Base-by-base conservation (phyloP, 176 grass and related monocot species). In the Ensete ventricosum region DNA sequence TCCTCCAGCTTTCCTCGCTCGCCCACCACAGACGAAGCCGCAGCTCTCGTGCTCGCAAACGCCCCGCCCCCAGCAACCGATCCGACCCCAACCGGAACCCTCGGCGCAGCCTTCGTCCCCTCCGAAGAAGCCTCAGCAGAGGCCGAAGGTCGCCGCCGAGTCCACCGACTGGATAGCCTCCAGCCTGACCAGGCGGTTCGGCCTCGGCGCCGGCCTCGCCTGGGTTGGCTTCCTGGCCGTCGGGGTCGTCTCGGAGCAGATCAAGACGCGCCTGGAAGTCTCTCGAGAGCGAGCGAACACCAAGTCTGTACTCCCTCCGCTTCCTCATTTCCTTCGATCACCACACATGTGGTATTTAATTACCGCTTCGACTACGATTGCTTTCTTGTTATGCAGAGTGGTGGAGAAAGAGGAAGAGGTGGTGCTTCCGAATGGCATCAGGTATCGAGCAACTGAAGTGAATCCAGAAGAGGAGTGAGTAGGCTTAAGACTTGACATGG, bases 201-300 rank as follows among this genome's bases (percentile, higher is more conserved):
- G 95, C 8, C 86, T 99, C 75, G 95, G 90, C 20, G 95, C 88
- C 26, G 95, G 95, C n/a, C 84, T 98, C 20, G 95, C 95, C 12
- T 98, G 95, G 90, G 88, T 81, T 14, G 88, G 83, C 22, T 99
- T 99, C 89, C 88, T 99, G 7, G 86, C 90, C 62, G 69, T 82
- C 52, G 95, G 95, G 52, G 90, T 93, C 53, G 88, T 98, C 62
- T 98, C 95, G 1, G 95, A 99, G 90, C 95, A 93, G 84, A 81
- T 98, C 85, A 94, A 99, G 89, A 99, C 95, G 34, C 85, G 95
- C 60, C 78, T 94, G 67, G 95, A 99, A 83, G 95, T 89, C 80
- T 89, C 95, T 29, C 90, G 87, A 78, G 90, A 94, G 64, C 51
- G 89, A 84, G 84, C 90, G 29, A 93, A 99, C 84, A 99, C 95